Conservation (phyloP, 768 basidiomycete species). For the Naganishia randhawae region DNA sequence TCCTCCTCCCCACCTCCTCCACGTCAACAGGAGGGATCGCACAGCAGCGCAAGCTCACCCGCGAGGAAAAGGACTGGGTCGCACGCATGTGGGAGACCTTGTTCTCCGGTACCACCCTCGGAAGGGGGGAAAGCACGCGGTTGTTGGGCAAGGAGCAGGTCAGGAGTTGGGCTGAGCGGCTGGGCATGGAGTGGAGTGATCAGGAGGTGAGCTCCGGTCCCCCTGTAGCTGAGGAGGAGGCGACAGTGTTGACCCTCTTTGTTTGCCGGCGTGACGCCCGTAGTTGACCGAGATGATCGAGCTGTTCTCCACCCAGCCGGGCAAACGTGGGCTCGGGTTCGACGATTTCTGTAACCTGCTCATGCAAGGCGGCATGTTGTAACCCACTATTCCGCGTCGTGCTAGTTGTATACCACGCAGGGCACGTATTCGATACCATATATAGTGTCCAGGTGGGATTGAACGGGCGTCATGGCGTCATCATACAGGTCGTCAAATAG, state of each 20-base stretch:
- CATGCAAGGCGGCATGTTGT: constrained; percentile 43
- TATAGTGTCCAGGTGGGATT: too few species aligned
- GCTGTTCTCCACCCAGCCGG: constrained; percentile 48
- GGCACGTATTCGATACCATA: too few species aligned
- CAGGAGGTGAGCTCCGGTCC: constrained; percentile 49
- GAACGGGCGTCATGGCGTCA: constrained; percentile 11
- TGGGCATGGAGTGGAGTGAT: constrained; percentile 48
- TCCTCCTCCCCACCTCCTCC: not conserved
- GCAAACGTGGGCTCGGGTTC: constrained; percentile 42
- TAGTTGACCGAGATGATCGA: constrained; percentile 49
- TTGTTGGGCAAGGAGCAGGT: constrained; percentile 45
- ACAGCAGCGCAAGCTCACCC: constrained; percentile 30
- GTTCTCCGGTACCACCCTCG: constrained; percentile 25
- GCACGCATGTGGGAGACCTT: constrained; percentile 45
- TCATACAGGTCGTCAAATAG: not conserved
- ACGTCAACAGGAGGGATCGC: not conserved
- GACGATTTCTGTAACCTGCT: constrained; percentile 48
- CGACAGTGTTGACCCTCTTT: not conserved
- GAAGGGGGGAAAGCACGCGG: constrained; percentile 12
- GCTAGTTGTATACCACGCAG: too few species aligned
- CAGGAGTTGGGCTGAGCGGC: constrained; percentile 38
- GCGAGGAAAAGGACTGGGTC: constrained; percentile 42
- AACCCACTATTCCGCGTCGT: not conserved
- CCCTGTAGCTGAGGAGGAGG: not conserved
- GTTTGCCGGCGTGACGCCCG: not conserved